Conservation (phyloP, 805 yeast species). For the Saturnispora mendoncae region DNA sequence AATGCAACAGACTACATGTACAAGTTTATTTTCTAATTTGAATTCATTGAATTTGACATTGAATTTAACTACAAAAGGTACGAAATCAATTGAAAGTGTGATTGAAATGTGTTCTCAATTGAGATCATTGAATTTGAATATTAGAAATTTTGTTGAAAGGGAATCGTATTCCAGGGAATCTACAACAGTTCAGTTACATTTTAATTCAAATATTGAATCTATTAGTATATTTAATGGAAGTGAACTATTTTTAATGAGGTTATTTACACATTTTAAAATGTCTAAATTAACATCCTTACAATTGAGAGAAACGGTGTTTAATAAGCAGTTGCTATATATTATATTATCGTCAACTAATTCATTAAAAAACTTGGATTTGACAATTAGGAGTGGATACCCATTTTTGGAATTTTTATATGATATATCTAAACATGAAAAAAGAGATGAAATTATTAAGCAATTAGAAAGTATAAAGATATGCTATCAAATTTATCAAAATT, state of each 20-base stretch:
- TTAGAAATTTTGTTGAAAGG: not conserved
- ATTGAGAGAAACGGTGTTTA: not conserved
- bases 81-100: constrained; percentile 9
- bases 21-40: constrained; percentile 6
- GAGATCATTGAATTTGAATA: not conserved
- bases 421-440: not conserved
- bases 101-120: constrained; percentile 7
- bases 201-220: constrained; percentile 1
- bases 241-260: constrained; percentile 3
- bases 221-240: not conserved
- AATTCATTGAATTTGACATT: not conserved
- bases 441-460: not conserved
- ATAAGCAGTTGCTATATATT: not conserved
- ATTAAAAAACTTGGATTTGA: not conserved
- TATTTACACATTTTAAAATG: constrained; percentile 7
- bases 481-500: not conserved
- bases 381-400: not conserved
- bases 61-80: constrained; percentile 6
- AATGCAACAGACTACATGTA: constrained; percentile 5
- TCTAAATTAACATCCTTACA: not conserved
- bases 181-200: not conserved
- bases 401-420: constrained; percentile 1
- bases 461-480: not conserved
- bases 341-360: not conserved
- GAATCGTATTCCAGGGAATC: constrained; percentile 1